These are phyloP conservation scores for Clitopilus passeckerianus DNA, from an alignment of 768 basidiomycete genomes.

Conservation along the genomic window DNA sequence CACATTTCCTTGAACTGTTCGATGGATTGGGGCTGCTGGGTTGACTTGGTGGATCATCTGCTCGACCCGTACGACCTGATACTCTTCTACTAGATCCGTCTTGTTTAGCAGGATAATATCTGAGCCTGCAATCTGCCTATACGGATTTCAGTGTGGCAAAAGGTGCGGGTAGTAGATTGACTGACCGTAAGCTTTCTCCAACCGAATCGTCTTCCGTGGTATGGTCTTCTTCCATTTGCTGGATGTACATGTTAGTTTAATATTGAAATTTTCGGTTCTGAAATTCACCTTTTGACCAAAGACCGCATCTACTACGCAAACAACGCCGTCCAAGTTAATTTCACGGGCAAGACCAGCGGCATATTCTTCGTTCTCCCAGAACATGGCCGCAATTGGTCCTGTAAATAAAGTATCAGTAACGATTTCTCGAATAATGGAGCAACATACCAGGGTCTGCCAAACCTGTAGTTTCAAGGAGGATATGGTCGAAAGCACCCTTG, in stretches of 20 bases:
- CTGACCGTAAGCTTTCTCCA: constrained; percentile 79
- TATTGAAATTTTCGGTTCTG: too few species aligned
- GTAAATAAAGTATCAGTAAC: not conserved
- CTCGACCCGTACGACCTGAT: constrained; percentile 45
- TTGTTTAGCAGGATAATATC: constrained; percentile 95
- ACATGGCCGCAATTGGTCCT: constrained; percentile 86
- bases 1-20: constrained; percentile 68
- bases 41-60: constrained; percentile 70
- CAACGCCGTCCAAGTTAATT: constrained; percentile 81
- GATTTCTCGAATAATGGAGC: not conserved
- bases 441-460: constrained; percentile 85
- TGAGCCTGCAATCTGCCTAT: constrained; percentile 87
- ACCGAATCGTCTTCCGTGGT: constrained; percentile 39
- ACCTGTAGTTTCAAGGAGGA: constrained; percentile 93
- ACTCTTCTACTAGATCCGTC: constrained; percentile 60
- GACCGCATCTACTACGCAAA: constrained; percentile 88
- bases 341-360: constrained; percentile 61
- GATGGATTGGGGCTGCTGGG: constrained; percentile 70
- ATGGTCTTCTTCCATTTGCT: constrained; percentile 88
- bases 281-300: constrained; percentile 52
- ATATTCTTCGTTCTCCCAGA: constrained; percentile 86
- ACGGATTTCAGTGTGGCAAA: not conserved
- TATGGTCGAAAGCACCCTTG: constrained; percentile 90
- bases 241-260: not conserved
- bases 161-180: not conserved